A percentile compares a stretch with the other conserved stretches of the same genome.
Evolutionary conservation across 805 yeast species (phyloP).

Genomic region (Candida oleophila): DNA sequence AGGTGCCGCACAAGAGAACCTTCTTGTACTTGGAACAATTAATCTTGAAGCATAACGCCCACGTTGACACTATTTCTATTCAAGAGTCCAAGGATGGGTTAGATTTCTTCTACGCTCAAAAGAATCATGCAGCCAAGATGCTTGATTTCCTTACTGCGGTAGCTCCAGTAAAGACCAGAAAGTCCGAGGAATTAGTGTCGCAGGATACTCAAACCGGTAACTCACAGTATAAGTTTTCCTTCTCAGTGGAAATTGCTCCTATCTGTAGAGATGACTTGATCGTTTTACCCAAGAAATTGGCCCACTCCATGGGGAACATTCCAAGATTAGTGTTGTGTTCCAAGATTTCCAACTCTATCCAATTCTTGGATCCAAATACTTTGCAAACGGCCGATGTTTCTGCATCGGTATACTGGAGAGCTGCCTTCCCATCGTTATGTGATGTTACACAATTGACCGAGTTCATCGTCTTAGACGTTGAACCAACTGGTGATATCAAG

Average conservation of each 20-base stretch:
- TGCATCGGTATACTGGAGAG: conserved; percentile 75
- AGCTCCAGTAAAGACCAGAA: conserved; percentile 79
- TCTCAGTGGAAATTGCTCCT: conserved; percentile 91
- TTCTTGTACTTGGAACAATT: conserved; percentile 93
- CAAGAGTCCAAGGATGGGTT: conserved; percentile 92
- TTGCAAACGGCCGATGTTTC: conserved; percentile 75
- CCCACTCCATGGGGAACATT: conserved; percentile 79
- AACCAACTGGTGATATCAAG: conserved; percentile 76
- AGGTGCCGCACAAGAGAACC: conserved; percentile 95
- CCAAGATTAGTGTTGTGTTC: conserved; percentile 81
- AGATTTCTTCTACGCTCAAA: conserved; percentile 86
- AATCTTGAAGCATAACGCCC: conserved; percentile 89
- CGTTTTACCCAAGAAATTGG: conserved; percentile 83
- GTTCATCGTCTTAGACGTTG: conserved; percentile 89
- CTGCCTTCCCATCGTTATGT: conserved; percentile 74
- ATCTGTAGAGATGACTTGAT: conserved; percentile 96
- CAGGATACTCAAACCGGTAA: conserved; percentile 90
- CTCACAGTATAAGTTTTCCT: conserved; percentile 85
- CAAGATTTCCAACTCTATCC: conserved; percentile 77
- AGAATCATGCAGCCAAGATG: conserved; percentile 92
- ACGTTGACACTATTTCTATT: conserved; percentile 88
- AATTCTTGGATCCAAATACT: conserved; percentile 82
- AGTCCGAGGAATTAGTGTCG: conserved; percentile 87
- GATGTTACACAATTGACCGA: conserved; percentile 77
- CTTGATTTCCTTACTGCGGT: conserved; percentile 83